A percentile compares a stretch with the other conserved stretches of the same genome.
Conservation (phyloP, 1,139 yeast genomes). For the Scheffersomyces insectosa region DNA sequence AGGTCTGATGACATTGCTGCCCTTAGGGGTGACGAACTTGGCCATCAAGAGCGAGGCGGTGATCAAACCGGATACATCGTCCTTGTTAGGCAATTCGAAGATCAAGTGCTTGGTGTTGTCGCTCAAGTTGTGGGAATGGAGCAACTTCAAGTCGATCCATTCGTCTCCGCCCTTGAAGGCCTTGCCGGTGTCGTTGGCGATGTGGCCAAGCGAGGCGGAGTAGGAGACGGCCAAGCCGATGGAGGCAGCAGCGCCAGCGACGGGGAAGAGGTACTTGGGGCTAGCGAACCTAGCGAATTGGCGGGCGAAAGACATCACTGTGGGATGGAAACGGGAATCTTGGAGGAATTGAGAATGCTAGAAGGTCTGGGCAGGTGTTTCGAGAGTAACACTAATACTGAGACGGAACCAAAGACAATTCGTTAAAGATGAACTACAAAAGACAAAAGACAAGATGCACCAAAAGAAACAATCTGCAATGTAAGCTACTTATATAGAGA, state of each 20-base stretch:
- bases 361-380: not conserved
- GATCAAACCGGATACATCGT: conserved; percentile 74
- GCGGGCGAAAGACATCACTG: conserved; percentile 16
- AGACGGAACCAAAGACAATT: not conserved
- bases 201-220: conserved; percentile 35
- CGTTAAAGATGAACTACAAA: too few relatives aligned
- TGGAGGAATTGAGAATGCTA: too few relatives aligned
- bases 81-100: conserved; percentile 69
- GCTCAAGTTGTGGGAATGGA: conserved; percentile 56
- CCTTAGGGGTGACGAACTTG: conserved; percentile 81
- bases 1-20: conserved; percentile 89
- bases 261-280: conserved; percentile 35
- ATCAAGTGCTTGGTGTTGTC: conserved; percentile 67
- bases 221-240: conserved; percentile 49
- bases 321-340: too few relatives aligned
- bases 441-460: too few relatives aligned
- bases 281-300: conserved; percentile 20
- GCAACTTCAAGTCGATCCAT: conserved; percentile 81
- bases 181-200: conserved; percentile 51
- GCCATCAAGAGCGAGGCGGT: conserved; percentile 81
- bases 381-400: not conserved
- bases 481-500: too few relatives aligned
- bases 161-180: conserved; percentile 69
- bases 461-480: too few relatives aligned
- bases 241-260: conserved; percentile 48